These are phyloP conservation scores for Ustilago vetiveriae DNA, from an alignment of 1,284 basidiomycete species.

Conservation along the genomic window DNA sequence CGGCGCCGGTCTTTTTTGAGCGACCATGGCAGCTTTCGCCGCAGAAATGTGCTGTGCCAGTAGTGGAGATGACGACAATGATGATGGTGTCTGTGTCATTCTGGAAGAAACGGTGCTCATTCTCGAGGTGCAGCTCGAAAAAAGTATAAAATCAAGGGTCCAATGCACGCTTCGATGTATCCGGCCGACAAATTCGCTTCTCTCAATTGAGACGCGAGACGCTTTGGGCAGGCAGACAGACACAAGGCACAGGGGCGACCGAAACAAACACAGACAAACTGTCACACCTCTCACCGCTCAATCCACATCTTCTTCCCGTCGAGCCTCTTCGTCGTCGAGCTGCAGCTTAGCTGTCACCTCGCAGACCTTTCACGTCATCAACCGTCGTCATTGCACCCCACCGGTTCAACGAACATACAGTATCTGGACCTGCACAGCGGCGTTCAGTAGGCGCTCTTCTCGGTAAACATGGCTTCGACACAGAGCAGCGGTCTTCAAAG, in stretches of 20 bases:
- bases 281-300: conserved; percentile 14
- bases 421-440: no score
- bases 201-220: conserved; percentile 1
- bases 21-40: conserved; percentile 9
- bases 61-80: not conserved
- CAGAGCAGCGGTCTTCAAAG: conserved; percentile 40
- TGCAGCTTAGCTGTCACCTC: not conserved
- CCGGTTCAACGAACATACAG: no score
- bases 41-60: not conserved
- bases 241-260: conserved; percentile 1
- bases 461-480: conserved; percentile 27
- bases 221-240: conserved; percentile 19
- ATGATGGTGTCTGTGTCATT: not conserved
- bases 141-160: conserved; percentile 14
- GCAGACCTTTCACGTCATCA: no score
- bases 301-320: no score
- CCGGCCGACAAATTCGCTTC: conserved; percentile 25
- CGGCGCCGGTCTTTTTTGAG: conserved; percentile 31
- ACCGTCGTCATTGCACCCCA: no score
- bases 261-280: not conserved
- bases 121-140: no score
- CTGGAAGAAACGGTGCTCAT: no score
- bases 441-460: not conserved
- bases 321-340: not conserved
- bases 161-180: conserved; percentile 2